These are phyloP conservation scores for Anisodus tanguticus DNA, from an alignment of 257 asterid genomes.

Conservation along the genomic window DNA sequence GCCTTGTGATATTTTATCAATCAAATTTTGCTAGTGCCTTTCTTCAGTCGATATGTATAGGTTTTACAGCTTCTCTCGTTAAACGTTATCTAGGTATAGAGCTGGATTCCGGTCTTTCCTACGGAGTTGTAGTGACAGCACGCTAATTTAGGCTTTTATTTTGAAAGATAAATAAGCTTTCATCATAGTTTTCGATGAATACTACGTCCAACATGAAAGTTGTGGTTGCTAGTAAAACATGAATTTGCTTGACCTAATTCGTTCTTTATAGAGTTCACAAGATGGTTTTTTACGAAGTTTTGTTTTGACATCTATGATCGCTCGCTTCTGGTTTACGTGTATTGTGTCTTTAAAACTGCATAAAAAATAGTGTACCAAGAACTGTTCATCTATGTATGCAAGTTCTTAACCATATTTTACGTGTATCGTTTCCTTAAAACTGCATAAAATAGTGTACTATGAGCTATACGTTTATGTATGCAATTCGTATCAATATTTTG, in stretches of 20 bases:
- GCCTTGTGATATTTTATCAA: background rate
- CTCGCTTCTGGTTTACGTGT: background rate
- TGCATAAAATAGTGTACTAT: background rate
- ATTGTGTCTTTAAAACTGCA: background rate
- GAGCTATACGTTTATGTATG: background rate
- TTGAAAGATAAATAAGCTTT: background rate
- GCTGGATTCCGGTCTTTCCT: conserved; percentile 33
- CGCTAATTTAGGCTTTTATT: conserved; percentile 1
- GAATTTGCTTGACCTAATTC: background rate
- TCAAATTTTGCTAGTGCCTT: conserved; percentile 28
- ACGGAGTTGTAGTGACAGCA: background rate
- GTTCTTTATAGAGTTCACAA: background rate
- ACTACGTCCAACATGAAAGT: background rate
- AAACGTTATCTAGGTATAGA: background rate
- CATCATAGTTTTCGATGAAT: background rate
- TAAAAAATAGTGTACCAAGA: background rate
- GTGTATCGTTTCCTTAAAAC: background rate
- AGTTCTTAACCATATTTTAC: background rate
- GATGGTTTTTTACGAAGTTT: background rate
- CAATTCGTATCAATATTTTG: background rate
- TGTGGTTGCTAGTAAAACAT: background rate
- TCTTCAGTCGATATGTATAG: conserved; percentile 4
- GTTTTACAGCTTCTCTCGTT: conserved; percentile 25
- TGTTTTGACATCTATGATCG: background rate
- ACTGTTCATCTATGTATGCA: background rate